Evolutionary conservation across 257 asterid species (phyloP).

Genomic region (Anisodus acutangulus): DNA sequence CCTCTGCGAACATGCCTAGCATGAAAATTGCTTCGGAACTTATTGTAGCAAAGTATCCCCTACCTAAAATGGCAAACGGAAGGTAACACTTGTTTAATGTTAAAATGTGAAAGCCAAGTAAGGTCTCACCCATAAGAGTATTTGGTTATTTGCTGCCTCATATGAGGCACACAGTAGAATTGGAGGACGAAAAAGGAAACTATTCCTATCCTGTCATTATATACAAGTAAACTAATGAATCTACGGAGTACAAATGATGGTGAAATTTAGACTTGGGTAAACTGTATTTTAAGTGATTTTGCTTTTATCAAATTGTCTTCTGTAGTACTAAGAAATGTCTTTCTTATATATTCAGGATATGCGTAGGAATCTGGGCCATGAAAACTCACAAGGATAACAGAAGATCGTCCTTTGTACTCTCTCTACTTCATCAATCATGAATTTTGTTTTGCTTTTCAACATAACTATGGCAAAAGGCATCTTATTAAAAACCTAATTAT

Average conservation of each 20-base stretch:
- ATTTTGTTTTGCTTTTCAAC: conserved; percentile 5
- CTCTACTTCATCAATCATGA: conserved; percentile 17
- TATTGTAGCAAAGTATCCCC: neutral
- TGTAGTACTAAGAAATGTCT: neutral
- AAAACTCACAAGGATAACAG: neutral
- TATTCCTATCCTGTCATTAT: neutral
- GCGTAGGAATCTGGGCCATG: neutral
- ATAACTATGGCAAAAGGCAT: conserved; percentile 2
- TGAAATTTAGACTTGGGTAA: neutral
- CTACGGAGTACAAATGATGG: conserved; percentile 6
- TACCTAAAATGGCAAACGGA: neutral
- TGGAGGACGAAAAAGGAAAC: neutral
- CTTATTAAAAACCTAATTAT: conserved; percentile 12
- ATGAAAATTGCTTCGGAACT: neutral
- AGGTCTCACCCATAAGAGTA: neutral
- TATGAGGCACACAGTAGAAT: neutral
- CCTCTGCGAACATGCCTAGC: neutral
- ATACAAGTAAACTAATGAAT: conserved; percentile 4
- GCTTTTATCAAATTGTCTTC: neutral
- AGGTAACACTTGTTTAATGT: neutral
- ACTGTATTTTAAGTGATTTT: neutral
- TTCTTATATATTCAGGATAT: neutral
- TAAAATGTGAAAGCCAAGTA: neutral
- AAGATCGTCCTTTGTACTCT: neutral
- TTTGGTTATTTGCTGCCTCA: neutral